phyloP scores from a whole-genome alignment of 2,329 filamentous ascomycete genomes.

The Beauveria medogensis region DNA sequence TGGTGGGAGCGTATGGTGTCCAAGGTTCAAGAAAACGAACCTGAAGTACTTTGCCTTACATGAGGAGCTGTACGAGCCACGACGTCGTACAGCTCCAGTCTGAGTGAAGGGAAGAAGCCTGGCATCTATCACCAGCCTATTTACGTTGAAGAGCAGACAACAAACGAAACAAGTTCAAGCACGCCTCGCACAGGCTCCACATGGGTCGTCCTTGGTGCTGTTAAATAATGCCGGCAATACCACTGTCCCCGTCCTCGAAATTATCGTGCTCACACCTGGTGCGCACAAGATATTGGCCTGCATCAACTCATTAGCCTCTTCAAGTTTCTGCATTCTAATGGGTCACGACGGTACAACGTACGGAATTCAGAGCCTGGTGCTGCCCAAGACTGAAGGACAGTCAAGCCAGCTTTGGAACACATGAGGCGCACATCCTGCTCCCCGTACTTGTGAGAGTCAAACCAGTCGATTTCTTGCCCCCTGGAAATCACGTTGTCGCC shows the following conservation, averaged over 20 bases:
- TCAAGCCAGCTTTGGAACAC: constrained; percentile 31
- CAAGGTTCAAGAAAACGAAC: constrained; percentile 22
- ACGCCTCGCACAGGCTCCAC: too few species aligned
- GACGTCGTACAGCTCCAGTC: neutral
- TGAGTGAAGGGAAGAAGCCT: neutral
- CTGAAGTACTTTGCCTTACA: constrained; percentile 31
- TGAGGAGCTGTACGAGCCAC: constrained; percentile 15
- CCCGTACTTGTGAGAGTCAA: constrained; percentile 35
- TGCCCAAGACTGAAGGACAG: constrained; percentile 28
- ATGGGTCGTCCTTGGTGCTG: too few species aligned
- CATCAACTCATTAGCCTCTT: neutral
- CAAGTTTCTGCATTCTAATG: neutral
- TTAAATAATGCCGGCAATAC: constrained; percentile 22
- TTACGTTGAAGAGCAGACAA: neutral
- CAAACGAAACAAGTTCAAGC: neutral
- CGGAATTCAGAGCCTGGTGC: constrained; percentile 31
- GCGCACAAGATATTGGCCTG: constrained; percentile 32
- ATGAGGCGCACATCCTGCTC: constrained; percentile 29
- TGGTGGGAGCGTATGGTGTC: constrained; percentile 35
- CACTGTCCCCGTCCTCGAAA: constrained; percentile 30
- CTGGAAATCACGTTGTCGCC: constrained; percentile 20
- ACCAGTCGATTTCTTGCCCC: constrained; percentile 34
- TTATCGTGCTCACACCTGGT: constrained; percentile 21
- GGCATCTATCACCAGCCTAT: neutral
- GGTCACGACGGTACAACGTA: constrained; percentile 17